Conservation (phyloP, 768 basidiomycete species). For the Hortiboletus campestris region DNA sequence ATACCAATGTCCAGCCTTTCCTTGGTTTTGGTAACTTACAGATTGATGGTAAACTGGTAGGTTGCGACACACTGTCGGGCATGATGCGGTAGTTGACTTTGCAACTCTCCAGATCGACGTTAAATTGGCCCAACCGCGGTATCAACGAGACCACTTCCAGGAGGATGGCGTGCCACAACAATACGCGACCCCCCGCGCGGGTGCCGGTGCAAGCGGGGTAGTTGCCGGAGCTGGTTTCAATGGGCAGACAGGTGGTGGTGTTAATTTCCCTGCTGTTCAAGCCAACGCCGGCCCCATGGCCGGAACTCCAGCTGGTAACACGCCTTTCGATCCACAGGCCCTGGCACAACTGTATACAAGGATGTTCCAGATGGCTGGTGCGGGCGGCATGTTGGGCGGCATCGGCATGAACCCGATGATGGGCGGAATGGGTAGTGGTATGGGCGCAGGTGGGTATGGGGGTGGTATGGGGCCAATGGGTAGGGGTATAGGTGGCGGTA, state of each 20-base stretch:
- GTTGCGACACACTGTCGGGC: slow-evolving; percentile 26
- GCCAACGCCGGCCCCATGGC: slow-evolving; percentile 23
- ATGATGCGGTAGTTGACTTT: background rate
- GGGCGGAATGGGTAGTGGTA: slow-evolving; percentile 34
- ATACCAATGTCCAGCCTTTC: slow-evolving; percentile 85
- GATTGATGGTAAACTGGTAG: slow-evolving; percentile 92
- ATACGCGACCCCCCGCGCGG: slow-evolving; percentile 6
- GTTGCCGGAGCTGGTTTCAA: slow-evolving; percentile 27
- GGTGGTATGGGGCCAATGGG: slow-evolving; percentile 40
- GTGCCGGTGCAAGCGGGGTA: slow-evolving; percentile 7
- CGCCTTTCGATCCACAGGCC: slow-evolving; percentile 88
- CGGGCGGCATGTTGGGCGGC: slow-evolving; percentile 42
- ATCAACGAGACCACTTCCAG: slow-evolving; percentile 67
- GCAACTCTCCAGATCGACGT: slow-evolving; percentile 77
- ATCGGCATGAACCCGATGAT: slow-evolving; percentile 42
- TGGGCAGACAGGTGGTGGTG: slow-evolving; percentile 32
- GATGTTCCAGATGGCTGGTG: slow-evolving; percentile 86
- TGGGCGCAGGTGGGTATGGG: slow-evolving; percentile 34
- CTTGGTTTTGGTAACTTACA: slow-evolving; percentile 86
- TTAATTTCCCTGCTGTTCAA: slow-evolving; percentile 35
- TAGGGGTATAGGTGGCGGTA: slow-evolving; percentile 35
- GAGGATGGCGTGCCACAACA: slow-evolving; percentile 38
- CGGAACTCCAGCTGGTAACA: slow-evolving; percentile 42
- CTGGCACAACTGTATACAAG: slow-evolving; percentile 92
- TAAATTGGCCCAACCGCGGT: slow-evolving; percentile 91